These are phyloP conservation scores for Colletotrichum trifolii DNA, from an alignment of 2,329 filamentous ascomycete species.

Conservation along the genomic window DNA sequence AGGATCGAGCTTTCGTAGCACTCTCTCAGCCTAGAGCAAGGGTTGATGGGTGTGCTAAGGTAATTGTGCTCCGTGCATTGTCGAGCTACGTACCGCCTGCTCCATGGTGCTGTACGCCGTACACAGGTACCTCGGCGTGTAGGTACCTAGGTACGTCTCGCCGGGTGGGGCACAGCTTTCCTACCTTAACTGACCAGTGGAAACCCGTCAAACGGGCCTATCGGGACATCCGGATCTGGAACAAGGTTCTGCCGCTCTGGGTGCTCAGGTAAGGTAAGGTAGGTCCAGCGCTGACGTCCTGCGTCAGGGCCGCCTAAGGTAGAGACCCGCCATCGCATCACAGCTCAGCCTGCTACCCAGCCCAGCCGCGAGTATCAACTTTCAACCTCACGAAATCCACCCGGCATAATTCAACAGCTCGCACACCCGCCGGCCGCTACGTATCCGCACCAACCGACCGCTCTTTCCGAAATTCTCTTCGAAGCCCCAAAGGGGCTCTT, in stretches of 20 bases:
- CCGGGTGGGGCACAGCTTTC: conserved; percentile 7
- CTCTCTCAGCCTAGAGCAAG: conserved; percentile 40
- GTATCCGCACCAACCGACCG: background rate
- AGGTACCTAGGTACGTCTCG: too few species aligned
- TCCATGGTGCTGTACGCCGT: too few species aligned
- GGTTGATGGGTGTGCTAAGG: conserved; percentile 13
- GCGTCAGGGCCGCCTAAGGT: conserved; percentile 23
- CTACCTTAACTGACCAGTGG: background rate
- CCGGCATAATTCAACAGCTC: background rate
- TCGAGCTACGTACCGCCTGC: conserved; percentile 27
- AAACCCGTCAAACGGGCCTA: too few species aligned
- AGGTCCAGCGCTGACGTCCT: conserved; percentile 16
- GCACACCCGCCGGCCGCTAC: background rate
- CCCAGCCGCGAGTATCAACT: conserved; percentile 21
- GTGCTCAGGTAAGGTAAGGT: conserved; percentile 32
- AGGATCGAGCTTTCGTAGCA: conserved; percentile 46
- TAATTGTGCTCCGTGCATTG: conserved; percentile 32
- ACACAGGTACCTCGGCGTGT: too few species aligned
- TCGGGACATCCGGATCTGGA: conserved; percentile 16
- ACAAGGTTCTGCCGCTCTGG: conserved; percentile 31
- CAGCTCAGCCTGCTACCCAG: conserved; percentile 29
- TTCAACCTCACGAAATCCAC: conserved; percentile 14
- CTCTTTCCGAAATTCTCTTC: background rate
- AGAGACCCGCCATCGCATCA: conserved; percentile 33
- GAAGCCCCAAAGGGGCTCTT: conserved; percentile 31